A percentile compares a stretch with the other conserved stretches of the same genome.
These are phyloP conservation scores for Exophiala calicioides DNA, from an alignment of 2,329 filamentous ascomycete species.

Conservation along the genomic window DNA sequence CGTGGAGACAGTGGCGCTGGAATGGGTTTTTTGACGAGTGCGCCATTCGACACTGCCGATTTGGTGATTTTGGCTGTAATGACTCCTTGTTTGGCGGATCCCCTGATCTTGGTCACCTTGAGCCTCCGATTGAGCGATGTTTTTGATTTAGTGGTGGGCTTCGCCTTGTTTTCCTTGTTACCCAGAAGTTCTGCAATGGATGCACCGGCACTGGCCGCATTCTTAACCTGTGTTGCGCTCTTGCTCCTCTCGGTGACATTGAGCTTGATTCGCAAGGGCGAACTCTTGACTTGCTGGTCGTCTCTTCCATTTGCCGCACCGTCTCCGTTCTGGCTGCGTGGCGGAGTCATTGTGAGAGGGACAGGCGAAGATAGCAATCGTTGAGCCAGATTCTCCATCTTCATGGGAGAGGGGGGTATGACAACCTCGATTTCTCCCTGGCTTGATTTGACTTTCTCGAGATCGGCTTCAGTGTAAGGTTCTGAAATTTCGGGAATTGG, in stretches of 20 bases:
- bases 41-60: constrained; percentile 7
- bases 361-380: constrained; percentile 13
- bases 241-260: constrained; percentile 30
- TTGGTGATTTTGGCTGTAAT: constrained; percentile 27
- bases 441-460: constrained; percentile 44
- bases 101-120: constrained; percentile 19
- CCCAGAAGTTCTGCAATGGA: constrained; percentile 29
- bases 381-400: constrained; percentile 33
- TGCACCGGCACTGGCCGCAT: constrained; percentile 28
- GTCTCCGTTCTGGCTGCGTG: constrained; percentile 40
- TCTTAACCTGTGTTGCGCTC: constrained; percentile 26
- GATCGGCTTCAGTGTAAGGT: constrained; percentile 48
- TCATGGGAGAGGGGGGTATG: constrained; percentile 39
- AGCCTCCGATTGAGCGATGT: constrained; percentile 23
- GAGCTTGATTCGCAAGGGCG: constrained; percentile 23
- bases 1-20: constrained; percentile 25
- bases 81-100: constrained; percentile 17
- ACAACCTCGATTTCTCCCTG: constrained; percentile 44
- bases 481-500: constrained; percentile 42
- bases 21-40: constrained; percentile 17
- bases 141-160: constrained; percentile 19
- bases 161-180: constrained; percentile 26
- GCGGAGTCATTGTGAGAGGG: constrained; percentile 39
- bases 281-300: neutral
- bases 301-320: neutral